Conservation (phyloP, 371 early-diverging fungal species). For the Apophysomyces ossiformis region DNA sequence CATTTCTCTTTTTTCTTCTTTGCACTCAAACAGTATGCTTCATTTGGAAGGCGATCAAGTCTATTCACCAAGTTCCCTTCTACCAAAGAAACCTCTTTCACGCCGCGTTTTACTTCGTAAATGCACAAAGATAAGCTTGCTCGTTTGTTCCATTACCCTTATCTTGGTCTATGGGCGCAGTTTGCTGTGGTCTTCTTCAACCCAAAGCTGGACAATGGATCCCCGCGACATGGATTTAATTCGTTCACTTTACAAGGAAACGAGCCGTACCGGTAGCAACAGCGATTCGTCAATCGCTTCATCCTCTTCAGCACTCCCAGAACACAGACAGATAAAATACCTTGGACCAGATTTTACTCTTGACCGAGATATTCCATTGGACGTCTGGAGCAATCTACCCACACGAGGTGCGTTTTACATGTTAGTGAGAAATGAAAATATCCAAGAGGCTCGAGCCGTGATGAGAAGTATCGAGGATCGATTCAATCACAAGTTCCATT, state of each 20-base stretch:
- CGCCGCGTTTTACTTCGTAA: slow-evolving; percentile 20
- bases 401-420: slow-evolving; percentile 46
- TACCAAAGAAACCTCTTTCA: not conserved
- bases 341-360: slow-evolving; percentile 10
- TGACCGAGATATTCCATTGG: slow-evolving; percentile 15
- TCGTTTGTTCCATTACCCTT: slow-evolving; percentile 8
- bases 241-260: slow-evolving; percentile 7
- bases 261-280: not conserved
- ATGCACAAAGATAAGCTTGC: slow-evolving; percentile 10
- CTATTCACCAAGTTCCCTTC: not conserved
- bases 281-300: no score
- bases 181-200: slow-evolving; percentile 15
- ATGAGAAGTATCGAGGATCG: slow-evolving; percentile 52
- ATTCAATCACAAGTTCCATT: slow-evolving; percentile 47
- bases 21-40: slow-evolving; percentile 8
- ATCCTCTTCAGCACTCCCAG: not conserved
- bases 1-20: slow-evolving; percentile 4
- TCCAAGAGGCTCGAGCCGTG: slow-evolving; percentile 34
- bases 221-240: slow-evolving; percentile 16
- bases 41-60: slow-evolving; percentile 14
- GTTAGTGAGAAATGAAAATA: slow-evolving; percentile 39
- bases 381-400: slow-evolving; percentile 34
- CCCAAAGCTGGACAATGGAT: slow-evolving; percentile 13
- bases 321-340: not conserved
- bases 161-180: slow-evolving; percentile 15